Evolutionary conservation across 2,329 filamentous ascomycete genomes (phyloP).

Genomic region (Ramichloridium luteum): DNA sequence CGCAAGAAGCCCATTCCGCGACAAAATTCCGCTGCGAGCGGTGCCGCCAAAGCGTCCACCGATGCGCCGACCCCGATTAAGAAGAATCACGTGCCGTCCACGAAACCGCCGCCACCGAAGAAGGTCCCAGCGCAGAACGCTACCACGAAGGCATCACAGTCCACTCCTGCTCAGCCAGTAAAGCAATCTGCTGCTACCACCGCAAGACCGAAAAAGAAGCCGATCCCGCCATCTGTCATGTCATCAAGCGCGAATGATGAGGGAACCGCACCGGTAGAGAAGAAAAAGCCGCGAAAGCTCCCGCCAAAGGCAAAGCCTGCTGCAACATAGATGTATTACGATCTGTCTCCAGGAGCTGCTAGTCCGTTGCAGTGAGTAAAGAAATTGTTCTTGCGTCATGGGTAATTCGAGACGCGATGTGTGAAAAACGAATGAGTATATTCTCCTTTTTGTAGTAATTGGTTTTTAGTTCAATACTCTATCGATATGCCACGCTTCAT

Average conservation of each 20-base stretch:
- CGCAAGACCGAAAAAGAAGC: too few species aligned
- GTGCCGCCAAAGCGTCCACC: conserved; percentile 6
- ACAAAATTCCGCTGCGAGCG: conserved; percentile 4
- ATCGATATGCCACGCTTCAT: too few species aligned
- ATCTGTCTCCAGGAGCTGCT: too few species aligned
- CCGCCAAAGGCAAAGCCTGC: too few species aligned
- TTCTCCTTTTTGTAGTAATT: too few species aligned
- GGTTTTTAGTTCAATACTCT: too few species aligned
- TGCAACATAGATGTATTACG: too few species aligned
- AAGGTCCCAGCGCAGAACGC: conserved; percentile 3
- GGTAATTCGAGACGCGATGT: too few species aligned
- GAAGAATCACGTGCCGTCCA: conserved; percentile 8
- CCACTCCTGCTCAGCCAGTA: conserved; percentile 3
- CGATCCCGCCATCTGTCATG: conserved; percentile 4
- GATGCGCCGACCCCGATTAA: conserved; percentile 7
- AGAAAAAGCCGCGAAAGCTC: conserved; percentile 23
- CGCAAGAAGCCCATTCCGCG: conserved; percentile 9
- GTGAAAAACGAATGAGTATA: too few species aligned
- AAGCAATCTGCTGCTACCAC: too few species aligned
- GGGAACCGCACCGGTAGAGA: conserved; percentile 14
- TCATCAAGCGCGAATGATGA: conserved; percentile 7
- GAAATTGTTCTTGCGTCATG: too few species aligned
- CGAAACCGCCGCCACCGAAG: conserved; percentile 6
- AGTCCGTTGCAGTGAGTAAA: too few species aligned
- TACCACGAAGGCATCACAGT: conserved; percentile 5